These are phyloP conservation scores for Hysterangium stoloniferum DNA, from an alignment of 768 basidiomycete genomes.

Conservation along the genomic window DNA sequence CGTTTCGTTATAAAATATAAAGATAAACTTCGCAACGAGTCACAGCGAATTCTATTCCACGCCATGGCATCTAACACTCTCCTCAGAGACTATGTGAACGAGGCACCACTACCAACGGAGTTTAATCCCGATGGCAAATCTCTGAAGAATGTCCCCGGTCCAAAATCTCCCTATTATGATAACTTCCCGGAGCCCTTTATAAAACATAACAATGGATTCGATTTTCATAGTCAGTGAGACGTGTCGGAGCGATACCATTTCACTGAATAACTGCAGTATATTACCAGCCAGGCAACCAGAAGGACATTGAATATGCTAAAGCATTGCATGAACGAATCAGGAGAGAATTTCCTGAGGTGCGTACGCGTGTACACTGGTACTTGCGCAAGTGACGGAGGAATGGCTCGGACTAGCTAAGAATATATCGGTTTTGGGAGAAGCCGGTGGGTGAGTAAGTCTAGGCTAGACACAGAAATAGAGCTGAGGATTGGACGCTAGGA, in stretches of 20 bases:
- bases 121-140: slow-evolving; percentile 52
- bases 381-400: not conserved
- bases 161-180: slow-evolving; percentile 44
- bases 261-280: slow-evolving; percentile 40
- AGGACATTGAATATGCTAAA: slow-evolving; percentile 40
- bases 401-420: slow-evolving; percentile 39
- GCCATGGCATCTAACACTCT: slow-evolving; percentile 18
- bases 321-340: slow-evolving; percentile 52
- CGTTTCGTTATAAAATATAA: too few species aligned
- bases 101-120: slow-evolving; percentile 34
- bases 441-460: slow-evolving; percentile 51
- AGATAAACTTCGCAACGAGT: too few species aligned
- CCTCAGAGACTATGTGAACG: slow-evolving; percentile 31
- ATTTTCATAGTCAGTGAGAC: slow-evolving; percentile 50
- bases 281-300: slow-evolving; percentile 41
- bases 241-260: not conserved
- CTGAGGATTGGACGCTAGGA: slow-evolving; percentile 30
- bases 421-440: slow-evolving; percentile 55
- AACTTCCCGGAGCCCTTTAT: slow-evolving; percentile 48
- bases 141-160: slow-evolving; percentile 38
- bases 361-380: not conserved
- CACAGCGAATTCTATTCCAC: too few species aligned
- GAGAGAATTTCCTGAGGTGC: slow-evolving; percentile 63
- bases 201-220: slow-evolving; percentile 51
- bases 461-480: not conserved